Conservation (phyloP, 345 rosid genomes). For the Pugionium dolabratum region DNA sequence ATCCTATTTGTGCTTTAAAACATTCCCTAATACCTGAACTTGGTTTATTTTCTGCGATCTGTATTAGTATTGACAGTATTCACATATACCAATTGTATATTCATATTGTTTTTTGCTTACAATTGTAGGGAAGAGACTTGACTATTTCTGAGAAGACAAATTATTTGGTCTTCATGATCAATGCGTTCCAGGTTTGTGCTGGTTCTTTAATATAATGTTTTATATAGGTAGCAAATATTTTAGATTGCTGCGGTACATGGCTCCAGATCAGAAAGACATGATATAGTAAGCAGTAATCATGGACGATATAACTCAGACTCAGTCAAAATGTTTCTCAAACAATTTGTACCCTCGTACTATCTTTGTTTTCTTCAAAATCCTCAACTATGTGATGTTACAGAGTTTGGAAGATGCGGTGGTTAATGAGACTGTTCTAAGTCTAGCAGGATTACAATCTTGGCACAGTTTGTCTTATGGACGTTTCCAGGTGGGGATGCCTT, state of each 20-base stretch:
- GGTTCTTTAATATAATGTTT: slow-evolving; percentile 25
- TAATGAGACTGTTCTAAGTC: slow-evolving; percentile 71
- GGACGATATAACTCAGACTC: neutral
- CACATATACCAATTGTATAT: neutral
- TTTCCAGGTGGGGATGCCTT: slow-evolving; percentile 62
- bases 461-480: slow-evolving; percentile 92
- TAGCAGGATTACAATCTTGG: slow-evolving; percentile 89
- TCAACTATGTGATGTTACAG: slow-evolving; percentile 47
- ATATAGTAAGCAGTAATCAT: neutral
- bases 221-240: slow-evolving; percentile 7
- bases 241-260: neutral
- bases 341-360: neutral
- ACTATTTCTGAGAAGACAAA: slow-evolving; percentile 88
- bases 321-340: neutral
- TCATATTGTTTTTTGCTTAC: slow-evolving; percentile 19
- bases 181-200: slow-evolving; percentile 88
- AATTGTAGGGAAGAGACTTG: slow-evolving; percentile 77
- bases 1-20: slow-evolving; percentile 3
- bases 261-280: neutral
- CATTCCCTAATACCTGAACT: neutral
- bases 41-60: neutral
- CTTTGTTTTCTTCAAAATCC: slow-evolving; percentile 22
- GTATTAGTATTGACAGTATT: neutral
- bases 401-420: slow-evolving; percentile 97
- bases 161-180: slow-evolving; percentile 92